Evolutionary conservation across 345 rosid species (phyloP), one percentile per base, ranked within the genome.

Genomic region (Chamaenerion angustifolium): DNA sequence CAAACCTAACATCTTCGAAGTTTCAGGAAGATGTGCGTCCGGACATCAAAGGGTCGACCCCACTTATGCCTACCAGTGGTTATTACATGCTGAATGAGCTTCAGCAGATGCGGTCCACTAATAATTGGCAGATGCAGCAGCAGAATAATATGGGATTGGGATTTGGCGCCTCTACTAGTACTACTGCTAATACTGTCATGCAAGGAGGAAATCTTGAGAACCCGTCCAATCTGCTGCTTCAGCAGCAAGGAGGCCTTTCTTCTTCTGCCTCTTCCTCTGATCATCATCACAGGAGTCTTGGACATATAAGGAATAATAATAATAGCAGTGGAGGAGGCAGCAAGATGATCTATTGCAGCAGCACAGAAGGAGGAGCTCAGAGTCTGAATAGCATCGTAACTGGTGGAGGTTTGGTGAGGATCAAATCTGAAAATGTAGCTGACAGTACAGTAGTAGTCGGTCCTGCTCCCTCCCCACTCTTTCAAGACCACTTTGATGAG

Each of bases 81-180:
- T 87, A 78, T 27, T 78, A 87, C 63, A 58, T 82, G 31, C 72
- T 80, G 57, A 64, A 64, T 13, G 76, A 84, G 52, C 62, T 81
- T 65, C 71, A 72, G 12, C 95, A 81, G 70, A 79, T 72, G 55
- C 83, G 70, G 57, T 48, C 84, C 37, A 65, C 67, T 21, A 75
- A 75, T 43, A 75, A 75, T 43, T 86, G 96, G 98, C 87, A 81
- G 61, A 63, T 76, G 37, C 79, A 67, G 49, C 14, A 44, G 74
- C 37, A 31, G 37, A 31, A 31, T 31, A 31, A 7, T 31, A 7
- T 31, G 37, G 37, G 37, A 31, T 31, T 31, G 6, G 37, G 37
- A 31, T 31, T 31, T 31, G 37, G 37, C 1, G 8, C 37, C 10
- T 31, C 37, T 31, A 31, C 37, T 31, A 31, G 37, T 31, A 31